Base-by-base conservation (phyloP, 164 flowering plant species). In the Sedum album region DNA sequence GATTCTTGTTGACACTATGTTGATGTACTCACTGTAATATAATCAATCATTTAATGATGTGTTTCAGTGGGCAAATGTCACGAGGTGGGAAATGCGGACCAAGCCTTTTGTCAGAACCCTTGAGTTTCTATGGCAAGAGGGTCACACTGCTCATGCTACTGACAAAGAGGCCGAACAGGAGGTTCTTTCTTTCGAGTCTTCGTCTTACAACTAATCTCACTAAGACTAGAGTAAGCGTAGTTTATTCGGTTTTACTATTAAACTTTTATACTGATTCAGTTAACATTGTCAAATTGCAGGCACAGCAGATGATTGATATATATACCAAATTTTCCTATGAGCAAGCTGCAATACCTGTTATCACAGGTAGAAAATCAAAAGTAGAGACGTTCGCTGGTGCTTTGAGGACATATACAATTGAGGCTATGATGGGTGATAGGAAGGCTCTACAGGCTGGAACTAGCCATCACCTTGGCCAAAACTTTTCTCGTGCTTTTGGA, bases 371-470 rank as follows among this genome's bases (percentile, higher is more conserved):
- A 41, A 94, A 94, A 76, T 94, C 99, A 36, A 88, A 79, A 76
- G 77, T 80, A 57, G 99, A 94, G 77, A 94, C 96, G n/a, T 94
- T 94, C 82, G 97, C 99, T 72, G 97, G 99, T 80, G 99, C 99
- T 65, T 70, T 70, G 14, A 87, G 73, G 72, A 94, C 96, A 6
- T 94, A 91, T 71, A 94, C 98, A 41, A 94, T 94, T 76, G 98
- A 94, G 82, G 98, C 97, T 72, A 94, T 94, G 98, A 94, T 91
- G 98, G 97, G 98, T 75, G 98, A 94, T 68, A 76, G 80, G 72
- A 94, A 88, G 80, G 98, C 97, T 69, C 69, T 94, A 71, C 98
- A 94, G 74, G 97, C 98, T 74, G 97, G 98, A 74, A 94, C 97
- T 35, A 91, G 99, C 85, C 99, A 94, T 76, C 87, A 88, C 75